Evolutionary conservation across 129 eudicot species (phyloP), one percentile per base, ranked within the genome.

Genomic region (Ambrosia trifida): DNA sequence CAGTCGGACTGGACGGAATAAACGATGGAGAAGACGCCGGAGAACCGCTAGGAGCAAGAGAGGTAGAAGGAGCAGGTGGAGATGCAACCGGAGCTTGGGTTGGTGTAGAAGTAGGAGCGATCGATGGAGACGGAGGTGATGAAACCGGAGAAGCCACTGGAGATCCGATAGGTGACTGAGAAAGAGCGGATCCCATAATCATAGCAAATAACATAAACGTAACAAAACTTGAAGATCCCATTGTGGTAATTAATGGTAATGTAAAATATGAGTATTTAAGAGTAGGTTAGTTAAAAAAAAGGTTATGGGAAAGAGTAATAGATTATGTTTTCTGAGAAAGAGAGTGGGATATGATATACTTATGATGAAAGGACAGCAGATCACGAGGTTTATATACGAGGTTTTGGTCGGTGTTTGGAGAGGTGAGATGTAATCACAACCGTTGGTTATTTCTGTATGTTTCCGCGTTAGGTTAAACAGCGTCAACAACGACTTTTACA

Each of bases 71-170:
- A 57, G 74, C 80, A 32, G 74, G 80, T 13, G 74, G 80, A 56
- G 80, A 76, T 1, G 85, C 61, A 1, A 66, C 13, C 2, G 88
- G 82, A 16, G 95, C 30, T 13, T 78, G 58, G 0, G 78, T 50
- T 2, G 90, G 87, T 10, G 84, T 17, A 0, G 31, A 59, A 7
- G 71, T 58, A 11, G 89, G 78, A 9, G 83, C 40, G 7, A 75
- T 31, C 31, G 69, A 44, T 14, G 89, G 47, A 2, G 83, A 0
- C 50, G 70, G 9, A 66, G 93, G 84, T 2, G 88, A 16, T 0
- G 88, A 77, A 0, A 69, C 78, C 0, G 90, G 87, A 16, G 84
- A 31, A 2, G 67, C 74, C 2, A 75, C 32, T 28, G 88, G 88
- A 0, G 87, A 53, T 4, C 79, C 67, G 1, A 67, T 66, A 7